These are phyloP conservation scores for Chalciporus piperatus DNA, from an alignment of 768 basidiomycete genomes.

Conservation along the genomic window DNA sequence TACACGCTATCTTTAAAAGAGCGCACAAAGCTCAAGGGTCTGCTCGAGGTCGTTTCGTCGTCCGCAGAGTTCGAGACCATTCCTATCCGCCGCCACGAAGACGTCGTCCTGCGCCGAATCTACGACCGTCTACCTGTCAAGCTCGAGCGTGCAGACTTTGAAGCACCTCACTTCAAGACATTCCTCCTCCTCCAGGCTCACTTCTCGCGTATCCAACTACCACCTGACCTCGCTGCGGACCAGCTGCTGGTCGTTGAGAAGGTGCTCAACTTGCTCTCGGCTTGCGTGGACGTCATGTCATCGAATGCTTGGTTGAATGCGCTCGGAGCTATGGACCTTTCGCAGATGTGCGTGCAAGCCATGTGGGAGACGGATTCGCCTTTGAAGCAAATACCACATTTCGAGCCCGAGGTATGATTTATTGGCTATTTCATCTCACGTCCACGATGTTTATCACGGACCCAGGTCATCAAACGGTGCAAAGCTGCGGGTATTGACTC, in stretches of 20 bases:
- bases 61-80: constrained; percentile 95
- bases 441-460: constrained; percentile 1
- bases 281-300: constrained; percentile 97
- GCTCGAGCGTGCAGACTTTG: constrained; percentile 78
- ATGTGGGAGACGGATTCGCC: constrained; percentile 98
- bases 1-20: constrained; percentile 95
- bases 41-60: constrained; percentile 95
- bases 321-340: constrained; percentile 94
- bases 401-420: constrained; percentile 71
- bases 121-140: constrained; percentile 98
- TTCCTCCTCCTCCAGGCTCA: constrained; percentile 96
- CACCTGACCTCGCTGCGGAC: constrained; percentile 91
- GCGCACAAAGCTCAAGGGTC: constrained; percentile 93
- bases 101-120: constrained; percentile 76
- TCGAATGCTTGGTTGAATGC: constrained; percentile 95
- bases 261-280: constrained; percentile 85
- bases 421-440: constrained; percentile 9
- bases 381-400: constrained; percentile 94
- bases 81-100: constrained; percentile 94
- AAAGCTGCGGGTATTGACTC: constrained; percentile 78
- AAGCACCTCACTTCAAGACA: constrained; percentile 96
- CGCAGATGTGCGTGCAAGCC: constrained; percentile 98
- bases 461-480: constrained; percentile 78
- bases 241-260: constrained; percentile 86
- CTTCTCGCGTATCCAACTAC: constrained; percentile 89